A percentile compares a stretch with the other conserved stretches of the same genome.
These are phyloP conservation scores for Pilatotrama ljubarskyi DNA, from an alignment of 768 basidiomycete genomes.

Conservation along the genomic window DNA sequence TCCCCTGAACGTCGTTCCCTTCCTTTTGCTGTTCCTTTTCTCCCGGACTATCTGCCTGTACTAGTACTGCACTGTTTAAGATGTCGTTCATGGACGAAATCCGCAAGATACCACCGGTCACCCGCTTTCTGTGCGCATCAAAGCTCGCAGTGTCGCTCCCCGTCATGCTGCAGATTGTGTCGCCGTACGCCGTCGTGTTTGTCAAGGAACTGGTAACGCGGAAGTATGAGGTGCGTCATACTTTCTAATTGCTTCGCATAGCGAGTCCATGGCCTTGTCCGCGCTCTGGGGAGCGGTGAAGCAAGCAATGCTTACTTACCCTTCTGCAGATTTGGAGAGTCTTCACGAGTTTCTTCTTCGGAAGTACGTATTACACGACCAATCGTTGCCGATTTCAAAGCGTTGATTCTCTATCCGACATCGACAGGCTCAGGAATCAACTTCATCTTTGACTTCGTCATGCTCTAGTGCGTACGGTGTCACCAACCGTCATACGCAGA, in stretches of 20 bases:
- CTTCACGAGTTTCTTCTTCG: conserved; percentile 73
- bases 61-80: not conserved
- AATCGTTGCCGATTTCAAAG: not conserved
- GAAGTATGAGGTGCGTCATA: conserved; percentile 52
- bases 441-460: conserved; percentile 65
- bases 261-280: not conserved
- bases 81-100: conserved; percentile 50
- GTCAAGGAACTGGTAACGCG: conserved; percentile 43
- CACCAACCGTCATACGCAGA: not conserved
- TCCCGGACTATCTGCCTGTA: not conserved
- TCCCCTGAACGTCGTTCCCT: not conserved
- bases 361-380: conserved; percentile 40
- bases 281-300: too few relatives aligned
- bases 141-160: conserved; percentile 62
- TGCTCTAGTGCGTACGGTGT: conserved; percentile 59
- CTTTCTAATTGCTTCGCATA: not conserved
- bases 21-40: not conserved
- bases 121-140: conserved; percentile 65
- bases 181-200: conserved; percentile 57
- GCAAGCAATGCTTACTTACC: not conserved
- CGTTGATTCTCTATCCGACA: not conserved
- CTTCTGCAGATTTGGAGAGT: conserved; percentile 64
- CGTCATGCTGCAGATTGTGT: conserved; percentile 52
- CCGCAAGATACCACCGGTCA: conserved; percentile 82
- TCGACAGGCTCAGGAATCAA: conserved; percentile 48